Base-by-base conservation (phyloP, 345 rosid species). In the Odontarrhena argentea region DNA sequence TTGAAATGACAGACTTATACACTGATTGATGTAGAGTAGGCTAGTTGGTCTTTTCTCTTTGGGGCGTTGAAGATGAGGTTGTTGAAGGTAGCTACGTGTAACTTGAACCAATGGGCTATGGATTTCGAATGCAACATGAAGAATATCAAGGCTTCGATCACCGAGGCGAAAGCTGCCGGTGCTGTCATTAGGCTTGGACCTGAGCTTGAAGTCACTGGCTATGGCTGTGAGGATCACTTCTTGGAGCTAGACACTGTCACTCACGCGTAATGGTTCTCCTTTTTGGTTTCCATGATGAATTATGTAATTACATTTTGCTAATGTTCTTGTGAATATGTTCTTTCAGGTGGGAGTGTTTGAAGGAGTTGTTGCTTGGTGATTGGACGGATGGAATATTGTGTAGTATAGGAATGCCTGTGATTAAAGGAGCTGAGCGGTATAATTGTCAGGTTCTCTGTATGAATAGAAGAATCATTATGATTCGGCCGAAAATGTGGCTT, bases 141-240 rank as follows among this genome's bases (percentile, higher is more conserved):
- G 69, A 83, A 94, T 79, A 88, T 85, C 13, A 88, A 91, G 81
- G 83, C 81, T 52, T 94, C 99, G 0, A 94, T 94, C 13, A 9
- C 62, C 13, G 55, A 48, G 46, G 92, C 97, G 3, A 91, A 91
- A 60, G 83, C 80, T 30, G 81, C 84, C 2, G 95, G 95, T 46
- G 97, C 97, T 18, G 87, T 77, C 25, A 87, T 94, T 40, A 69
- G 99, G 75, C 96, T 91, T 42, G 97, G 99, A 13, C 96, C 99
- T 2, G 97, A 94, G 88, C 97, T 94, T 15, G 99, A 94, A 76
- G 64, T 91, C 76, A 83, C 96, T 56, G 99, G 97, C 61, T 94
- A 94, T 77, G 97, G 99, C 72, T 91, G 97, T n/a, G 99, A 94
- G 78, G 97, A 94, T 73, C 99, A 94, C 70, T 94, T 94, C 78